Percentiles rank a stretch among this genome's conserved stretches.
These are phyloP conservation scores for Solanum bulbocastanum DNA, from an alignment of 257 asterid species.

Conservation along the genomic window DNA sequence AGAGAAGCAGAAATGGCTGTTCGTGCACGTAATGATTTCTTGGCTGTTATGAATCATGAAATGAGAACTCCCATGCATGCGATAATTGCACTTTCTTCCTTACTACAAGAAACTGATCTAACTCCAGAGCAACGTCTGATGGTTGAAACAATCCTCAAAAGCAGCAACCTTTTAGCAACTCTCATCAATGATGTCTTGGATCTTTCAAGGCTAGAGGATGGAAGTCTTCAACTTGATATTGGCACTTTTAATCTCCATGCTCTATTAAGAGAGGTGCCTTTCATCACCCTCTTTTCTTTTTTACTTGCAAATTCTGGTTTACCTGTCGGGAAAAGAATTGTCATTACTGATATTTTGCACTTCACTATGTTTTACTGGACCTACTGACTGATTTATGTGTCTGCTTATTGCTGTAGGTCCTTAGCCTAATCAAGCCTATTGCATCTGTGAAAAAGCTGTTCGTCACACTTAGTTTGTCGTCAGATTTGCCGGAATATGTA, in stretches of 20 bases:
- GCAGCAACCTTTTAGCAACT: slow-evolving; percentile 93
- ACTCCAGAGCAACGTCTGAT: slow-evolving; percentile 95
- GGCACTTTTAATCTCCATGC: slow-evolving; percentile 68
- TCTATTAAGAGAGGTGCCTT: slow-evolving; percentile 73
- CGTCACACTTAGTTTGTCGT: slow-evolving; percentile 56
- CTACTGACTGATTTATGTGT: slow-evolving; percentile 6
- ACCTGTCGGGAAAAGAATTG: background rate
- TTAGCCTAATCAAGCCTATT: slow-evolving; percentile 75
- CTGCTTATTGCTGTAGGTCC: slow-evolving; percentile 42
- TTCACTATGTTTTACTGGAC: slow-evolving; percentile 1
- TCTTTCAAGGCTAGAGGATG: slow-evolving; percentile 97
- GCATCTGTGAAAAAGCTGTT: slow-evolving; percentile 78
- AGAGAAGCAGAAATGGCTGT: slow-evolving; percentile 95
- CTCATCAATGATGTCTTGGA: slow-evolving; percentile 95
- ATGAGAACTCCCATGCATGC: slow-evolving; percentile 99
- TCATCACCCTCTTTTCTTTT: background rate
- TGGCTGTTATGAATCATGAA: slow-evolving; percentile 99
- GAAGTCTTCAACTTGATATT: slow-evolving; percentile 84
- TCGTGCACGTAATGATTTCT: slow-evolving; percentile 95
- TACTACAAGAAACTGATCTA: slow-evolving; percentile 80
- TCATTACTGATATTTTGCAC: background rate
- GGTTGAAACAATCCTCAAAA: slow-evolving; percentile 94
- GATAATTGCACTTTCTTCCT: slow-evolving; percentile 81
- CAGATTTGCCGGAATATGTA: slow-evolving; percentile 74
- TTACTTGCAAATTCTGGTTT: background rate